Percentiles rank a stretch among this genome's conserved stretches.
These are phyloP conservation scores for Fusarium abutilonis DNA, from an alignment of 2,329 filamentous ascomycete genomes.

Conservation along the genomic window DNA sequence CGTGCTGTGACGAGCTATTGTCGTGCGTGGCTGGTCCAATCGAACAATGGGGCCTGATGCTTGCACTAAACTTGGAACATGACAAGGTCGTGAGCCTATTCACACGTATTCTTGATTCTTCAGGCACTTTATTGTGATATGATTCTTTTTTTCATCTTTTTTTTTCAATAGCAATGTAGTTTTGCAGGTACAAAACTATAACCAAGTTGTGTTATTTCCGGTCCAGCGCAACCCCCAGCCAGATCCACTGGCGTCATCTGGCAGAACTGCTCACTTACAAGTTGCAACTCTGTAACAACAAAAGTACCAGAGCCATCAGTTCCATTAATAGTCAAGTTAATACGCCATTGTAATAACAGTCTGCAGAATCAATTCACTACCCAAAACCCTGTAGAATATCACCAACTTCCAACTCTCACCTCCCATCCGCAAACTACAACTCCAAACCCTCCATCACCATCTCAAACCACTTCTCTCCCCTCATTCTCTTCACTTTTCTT, in stretches of 20 bases:
- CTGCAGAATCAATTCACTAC: conserved; percentile 7
- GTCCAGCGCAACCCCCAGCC: too few species aligned
- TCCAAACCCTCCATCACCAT: not conserved
- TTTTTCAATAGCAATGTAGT: too few species aligned
- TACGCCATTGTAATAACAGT: not conserved
- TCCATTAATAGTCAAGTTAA: not conserved
- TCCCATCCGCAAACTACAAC: not conserved
- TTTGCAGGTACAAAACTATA: too few species aligned
- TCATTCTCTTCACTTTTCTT: conserved; percentile 1
- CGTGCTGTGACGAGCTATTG: conserved; percentile 15
- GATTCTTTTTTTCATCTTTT: too few species aligned
- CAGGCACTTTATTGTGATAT: too few species aligned
- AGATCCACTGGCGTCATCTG: conserved; percentile 6
- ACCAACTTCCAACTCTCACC: not conserved
- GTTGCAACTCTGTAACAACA: too few species aligned
- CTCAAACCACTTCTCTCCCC: conserved; percentile 7
- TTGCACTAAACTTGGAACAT: not conserved
- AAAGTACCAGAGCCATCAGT: too few species aligned
- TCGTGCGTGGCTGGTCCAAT: too few species aligned
- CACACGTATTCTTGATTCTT: too few species aligned
- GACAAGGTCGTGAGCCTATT: too few species aligned
- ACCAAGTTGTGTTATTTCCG: too few species aligned
- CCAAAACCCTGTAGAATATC: conserved; percentile 7
- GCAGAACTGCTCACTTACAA: not conserved
- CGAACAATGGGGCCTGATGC: too few species aligned